Conservation (phyloP, 331 rosid species). For the Quercus tomentella region DNA sequence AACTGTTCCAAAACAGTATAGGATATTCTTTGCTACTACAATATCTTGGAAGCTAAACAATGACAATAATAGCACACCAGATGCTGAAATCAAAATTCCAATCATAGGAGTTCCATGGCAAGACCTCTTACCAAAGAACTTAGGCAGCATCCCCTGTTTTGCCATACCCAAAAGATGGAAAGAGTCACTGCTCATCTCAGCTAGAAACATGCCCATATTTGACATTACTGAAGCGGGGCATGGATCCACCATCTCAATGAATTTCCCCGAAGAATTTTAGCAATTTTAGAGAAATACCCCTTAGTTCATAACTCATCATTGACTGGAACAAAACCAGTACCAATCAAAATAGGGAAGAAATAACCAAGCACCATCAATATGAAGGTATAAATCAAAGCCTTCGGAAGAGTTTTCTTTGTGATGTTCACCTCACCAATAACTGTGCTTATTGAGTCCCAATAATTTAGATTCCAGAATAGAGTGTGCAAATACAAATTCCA, state of each 20-base stretch:
- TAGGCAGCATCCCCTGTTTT: too few relatives aligned
- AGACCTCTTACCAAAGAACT: too few relatives aligned
- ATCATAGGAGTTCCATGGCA: constrained; percentile 57
- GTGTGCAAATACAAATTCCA: too few relatives aligned
- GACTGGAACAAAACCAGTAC: constrained; percentile 58
- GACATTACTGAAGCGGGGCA: constrained; percentile 31
- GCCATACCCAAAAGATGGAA: constrained; percentile 76
- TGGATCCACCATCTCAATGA: constrained; percentile 80
- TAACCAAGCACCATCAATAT: constrained; percentile 72
- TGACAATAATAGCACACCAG: constrained; percentile 68
- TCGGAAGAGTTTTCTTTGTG: constrained; percentile 73
- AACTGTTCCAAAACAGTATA: constrained; percentile 89
- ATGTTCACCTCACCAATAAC: constrained; percentile 80
- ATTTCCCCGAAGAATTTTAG: constrained; percentile 67
- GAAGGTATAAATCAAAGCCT: constrained; percentile 65
- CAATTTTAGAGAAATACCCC: constrained; percentile 76
- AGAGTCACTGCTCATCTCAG: constrained; percentile 89
- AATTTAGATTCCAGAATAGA: too few relatives aligned
- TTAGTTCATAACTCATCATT: constrained; percentile 62
- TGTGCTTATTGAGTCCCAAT: constrained; percentile 55
- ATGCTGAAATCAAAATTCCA: constrained; percentile 85
- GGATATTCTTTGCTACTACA: constrained; percentile 74
- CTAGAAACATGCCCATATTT: constrained; percentile 93
- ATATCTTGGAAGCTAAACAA: constrained; percentile 92
- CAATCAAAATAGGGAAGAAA: constrained; percentile 69